phyloP scores from a whole-genome alignment of 805 yeast species.

The Priceomyces castillae region DNA sequence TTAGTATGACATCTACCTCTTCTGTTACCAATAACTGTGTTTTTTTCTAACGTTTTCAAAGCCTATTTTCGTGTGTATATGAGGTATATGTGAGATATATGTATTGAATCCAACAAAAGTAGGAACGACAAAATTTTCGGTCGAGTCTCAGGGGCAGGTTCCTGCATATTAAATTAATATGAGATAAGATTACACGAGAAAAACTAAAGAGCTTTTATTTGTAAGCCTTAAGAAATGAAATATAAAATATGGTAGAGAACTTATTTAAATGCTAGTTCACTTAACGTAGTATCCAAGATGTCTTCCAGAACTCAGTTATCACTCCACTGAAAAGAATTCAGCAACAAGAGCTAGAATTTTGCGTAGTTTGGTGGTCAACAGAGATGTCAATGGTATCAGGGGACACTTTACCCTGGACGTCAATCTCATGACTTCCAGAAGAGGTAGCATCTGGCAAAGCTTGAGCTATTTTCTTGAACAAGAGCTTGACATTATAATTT shows the following conservation, averaged over 20 bases:
- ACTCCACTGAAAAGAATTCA: conserved; percentile 7
- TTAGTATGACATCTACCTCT: not conserved
- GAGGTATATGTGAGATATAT: too few relatives aligned
- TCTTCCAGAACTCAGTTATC: not conserved
- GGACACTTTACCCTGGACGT: conserved; percentile 16
- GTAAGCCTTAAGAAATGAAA: not conserved
- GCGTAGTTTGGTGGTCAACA: conserved; percentile 25
- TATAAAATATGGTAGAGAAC: not conserved
- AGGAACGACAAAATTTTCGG: conserved; percentile 3
- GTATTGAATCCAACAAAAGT: not conserved
- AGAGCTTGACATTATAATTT: conserved; percentile 86
- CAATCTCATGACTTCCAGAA: conserved; percentile 9
- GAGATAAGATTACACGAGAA: conserved; percentile 2
- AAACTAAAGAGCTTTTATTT: not conserved
- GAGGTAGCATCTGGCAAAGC: conserved; percentile 74
- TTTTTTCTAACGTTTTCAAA: not conserved
- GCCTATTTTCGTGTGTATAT: not conserved
- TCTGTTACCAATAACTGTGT: not conserved
- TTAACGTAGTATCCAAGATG: not conserved
- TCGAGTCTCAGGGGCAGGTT: not conserved
- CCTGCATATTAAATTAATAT: conserved; percentile 1
- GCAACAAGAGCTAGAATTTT: conserved; percentile 16
- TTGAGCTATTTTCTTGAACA: conserved; percentile 89
- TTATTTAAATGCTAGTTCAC: not conserved
- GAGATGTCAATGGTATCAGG: conserved; percentile 41